Evolutionary conservation across 2,329 filamentous ascomycete genomes (phyloP).

Genomic region (Colletotrichum brevisporum): DNA sequence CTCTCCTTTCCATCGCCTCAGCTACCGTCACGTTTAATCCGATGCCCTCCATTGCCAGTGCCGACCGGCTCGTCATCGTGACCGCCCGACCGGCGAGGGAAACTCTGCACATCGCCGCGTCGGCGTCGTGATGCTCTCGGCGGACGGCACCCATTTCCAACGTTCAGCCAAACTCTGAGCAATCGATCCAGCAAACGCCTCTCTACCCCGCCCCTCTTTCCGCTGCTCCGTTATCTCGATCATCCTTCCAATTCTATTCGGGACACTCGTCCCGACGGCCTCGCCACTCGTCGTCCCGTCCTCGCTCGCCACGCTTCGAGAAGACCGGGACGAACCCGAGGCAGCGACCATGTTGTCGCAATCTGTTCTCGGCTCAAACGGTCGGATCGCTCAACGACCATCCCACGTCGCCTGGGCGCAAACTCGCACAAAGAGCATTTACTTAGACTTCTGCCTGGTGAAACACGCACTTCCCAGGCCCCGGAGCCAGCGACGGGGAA

Average conservation of each 20-base stretch:
- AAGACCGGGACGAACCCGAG: conserved; percentile 2
- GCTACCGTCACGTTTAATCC: not conserved
- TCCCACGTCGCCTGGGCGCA: not conserved
- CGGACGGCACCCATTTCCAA: not conserved
- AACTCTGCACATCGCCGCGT: not conserved
- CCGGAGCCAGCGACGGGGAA: not conserved
- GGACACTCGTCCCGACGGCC: too few relatives aligned
- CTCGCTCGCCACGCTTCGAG: not conserved
- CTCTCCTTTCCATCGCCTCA: not conserved
- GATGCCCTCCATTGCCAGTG: not conserved
- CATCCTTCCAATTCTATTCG: too few relatives aligned
- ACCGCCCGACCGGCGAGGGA: conserved; percentile 4
- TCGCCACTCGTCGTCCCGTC: not conserved
- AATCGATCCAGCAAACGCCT: not conserved
- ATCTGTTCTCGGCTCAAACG: conserved; percentile 5
- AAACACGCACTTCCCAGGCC: conserved; percentile 15
- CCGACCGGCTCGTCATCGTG: not conserved
- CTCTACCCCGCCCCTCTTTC: not conserved
- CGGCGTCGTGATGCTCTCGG: not conserved
- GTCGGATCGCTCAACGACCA: conserved; percentile 4
- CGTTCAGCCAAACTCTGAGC: conserved; percentile 3
- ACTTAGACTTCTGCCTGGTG: conserved; percentile 18
- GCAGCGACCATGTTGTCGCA: not conserved
- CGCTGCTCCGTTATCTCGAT: too few relatives aligned
- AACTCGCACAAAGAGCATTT: conserved; percentile 9